Conservation (phyloP, 2,329 filamentous ascomycete species). For the Dactylellina leptospora region DNA sequence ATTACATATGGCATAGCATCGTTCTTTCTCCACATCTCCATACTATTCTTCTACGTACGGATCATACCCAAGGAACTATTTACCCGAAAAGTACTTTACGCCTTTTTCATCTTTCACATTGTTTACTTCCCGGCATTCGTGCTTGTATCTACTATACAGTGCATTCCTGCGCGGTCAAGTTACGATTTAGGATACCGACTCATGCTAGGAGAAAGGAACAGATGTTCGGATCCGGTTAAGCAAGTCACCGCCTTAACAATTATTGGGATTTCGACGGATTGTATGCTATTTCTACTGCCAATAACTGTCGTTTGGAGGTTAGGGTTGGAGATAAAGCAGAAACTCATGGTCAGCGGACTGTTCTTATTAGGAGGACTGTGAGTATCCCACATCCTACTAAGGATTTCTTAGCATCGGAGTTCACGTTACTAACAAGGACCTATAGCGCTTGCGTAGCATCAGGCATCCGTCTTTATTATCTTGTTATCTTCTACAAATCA, state of each 20-base stretch:
- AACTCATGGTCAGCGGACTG: slow-evolving; percentile 40
- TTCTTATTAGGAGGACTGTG: slow-evolving; percentile 35
- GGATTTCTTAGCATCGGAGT: background rate
- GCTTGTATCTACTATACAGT: slow-evolving; percentile 23
- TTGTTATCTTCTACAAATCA: slow-evolving; percentile 19
- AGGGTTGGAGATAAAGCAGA: slow-evolving; percentile 20
- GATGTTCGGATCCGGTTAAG: slow-evolving; percentile 24
- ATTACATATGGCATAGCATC: slow-evolving; percentile 37
- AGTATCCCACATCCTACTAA: background rate
- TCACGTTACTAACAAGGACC: background rate
- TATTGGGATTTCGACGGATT: slow-evolving; percentile 26
- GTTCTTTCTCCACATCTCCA: slow-evolving; percentile 42
- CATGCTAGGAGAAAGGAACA: slow-evolving; percentile 6
- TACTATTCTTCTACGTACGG: slow-evolving; percentile 43
- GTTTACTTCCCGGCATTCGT: slow-evolving; percentile 22
- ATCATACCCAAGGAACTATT: slow-evolving; percentile 32
- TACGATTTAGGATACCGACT: slow-evolving; percentile 30
- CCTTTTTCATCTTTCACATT: slow-evolving; percentile 37
- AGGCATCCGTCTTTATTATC: slow-evolving; percentile 30
- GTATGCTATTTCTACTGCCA: slow-evolving; percentile 36
- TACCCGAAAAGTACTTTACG: slow-evolving; percentile 28
- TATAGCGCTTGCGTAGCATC: slow-evolving; percentile 34
- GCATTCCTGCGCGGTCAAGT: slow-evolving; percentile 17
- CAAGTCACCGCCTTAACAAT: slow-evolving; percentile 23
- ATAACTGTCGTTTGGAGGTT: slow-evolving; percentile 42